Evolutionary conservation across 805 yeast species (phyloP).

Genomic region (Pichia cabralensis): DNA sequence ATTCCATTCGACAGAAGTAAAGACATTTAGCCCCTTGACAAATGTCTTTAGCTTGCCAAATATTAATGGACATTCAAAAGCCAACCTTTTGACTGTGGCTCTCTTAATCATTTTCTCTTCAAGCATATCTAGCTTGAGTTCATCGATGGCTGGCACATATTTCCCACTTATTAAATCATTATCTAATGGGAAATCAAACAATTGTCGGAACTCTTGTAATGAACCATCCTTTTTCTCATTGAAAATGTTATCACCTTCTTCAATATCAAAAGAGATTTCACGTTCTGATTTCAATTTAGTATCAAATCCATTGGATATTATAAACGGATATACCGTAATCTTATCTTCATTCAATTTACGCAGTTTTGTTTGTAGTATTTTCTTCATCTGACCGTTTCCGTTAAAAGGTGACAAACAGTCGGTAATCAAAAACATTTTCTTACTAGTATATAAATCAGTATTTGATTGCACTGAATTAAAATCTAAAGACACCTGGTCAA

Average conservation of each 20-base stretch:
- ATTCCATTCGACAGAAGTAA: conserved; percentile 20
- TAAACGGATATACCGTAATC: conserved; percentile 54
- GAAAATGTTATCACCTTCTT: conserved; percentile 31
- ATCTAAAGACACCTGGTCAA: conserved; percentile 46
- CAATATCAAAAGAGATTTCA: conserved; percentile 30
- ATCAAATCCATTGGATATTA: too few species aligned
- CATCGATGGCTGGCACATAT: conserved; percentile 28
- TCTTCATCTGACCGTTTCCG: conserved; percentile 30
- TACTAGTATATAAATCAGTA: conserved; percentile 39
- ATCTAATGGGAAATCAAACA: conserved; percentile 7
- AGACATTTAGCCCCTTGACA: conserved; percentile 62
- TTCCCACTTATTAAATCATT: neutral
- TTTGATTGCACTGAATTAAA: conserved; percentile 32
- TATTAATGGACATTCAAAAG: conserved; percentile 51
- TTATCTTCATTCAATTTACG: conserved; percentile 47
- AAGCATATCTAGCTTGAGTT: conserved; percentile 34
- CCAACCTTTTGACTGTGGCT: conserved; percentile 53
- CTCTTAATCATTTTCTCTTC: conserved; percentile 40
- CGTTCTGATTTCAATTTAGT: conserved; percentile 26
- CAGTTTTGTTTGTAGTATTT: conserved; percentile 44
- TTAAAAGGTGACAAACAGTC: conserved; percentile 62
- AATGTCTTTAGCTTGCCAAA: conserved; percentile 49
- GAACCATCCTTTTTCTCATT: conserved; percentile 4
- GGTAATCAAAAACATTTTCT: conserved; percentile 62
- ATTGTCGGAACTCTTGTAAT: conserved; percentile 3